A percentile compares a stretch with the other conserved stretches of the same genome.
These are phyloP conservation scores for Madurella fahalii DNA, from an alignment of 2,329 filamentous ascomycete genomes.

Conservation along the genomic window DNA sequence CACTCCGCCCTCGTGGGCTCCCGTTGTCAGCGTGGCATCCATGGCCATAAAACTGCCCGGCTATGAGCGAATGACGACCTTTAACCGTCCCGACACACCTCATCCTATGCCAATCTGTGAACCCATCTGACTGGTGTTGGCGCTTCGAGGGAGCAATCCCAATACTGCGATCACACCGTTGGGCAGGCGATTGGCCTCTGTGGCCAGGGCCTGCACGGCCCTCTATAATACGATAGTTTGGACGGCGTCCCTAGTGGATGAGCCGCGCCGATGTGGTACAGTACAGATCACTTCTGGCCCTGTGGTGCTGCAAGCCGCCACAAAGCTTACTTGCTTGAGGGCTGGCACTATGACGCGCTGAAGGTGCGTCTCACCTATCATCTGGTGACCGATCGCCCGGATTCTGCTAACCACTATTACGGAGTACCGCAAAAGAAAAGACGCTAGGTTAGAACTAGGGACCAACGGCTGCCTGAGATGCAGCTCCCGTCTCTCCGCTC, in stretches of 20 bases:
- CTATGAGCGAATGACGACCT: slow-evolving; percentile 14
- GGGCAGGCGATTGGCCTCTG: slow-evolving; percentile 13
- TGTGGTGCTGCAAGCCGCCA: slow-evolving; percentile 9
- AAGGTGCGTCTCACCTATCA: no score
- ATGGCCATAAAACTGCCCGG: slow-evolving; percentile 10
- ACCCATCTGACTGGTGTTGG: slow-evolving; percentile 20
- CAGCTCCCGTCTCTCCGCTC: no score
- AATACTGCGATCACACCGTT: slow-evolving; percentile 26
- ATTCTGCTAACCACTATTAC: no score
- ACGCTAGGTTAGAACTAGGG: no score
- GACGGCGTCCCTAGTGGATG: neutral
- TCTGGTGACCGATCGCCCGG: no score
- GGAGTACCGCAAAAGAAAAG: no score
- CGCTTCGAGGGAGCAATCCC: slow-evolving; percentile 12
- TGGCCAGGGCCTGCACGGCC: no score
- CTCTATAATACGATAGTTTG: neutral
- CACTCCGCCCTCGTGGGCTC: slow-evolving; percentile 17
- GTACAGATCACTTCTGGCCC: slow-evolving; percentile 1
- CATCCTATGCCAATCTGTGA: no score
- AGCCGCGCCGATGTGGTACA: neutral
- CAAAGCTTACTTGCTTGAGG: slow-evolving; percentile 15
- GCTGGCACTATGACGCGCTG: neutral
- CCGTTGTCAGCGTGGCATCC: slow-evolving; percentile 20
- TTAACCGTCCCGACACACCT: neutral
- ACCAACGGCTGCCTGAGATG: no score